A percentile compares a stretch with the other conserved stretches of the same genome.
Evolutionary conservation across 208 protist species (phyloP).

Genomic region (Lotmaria passim): DNA sequence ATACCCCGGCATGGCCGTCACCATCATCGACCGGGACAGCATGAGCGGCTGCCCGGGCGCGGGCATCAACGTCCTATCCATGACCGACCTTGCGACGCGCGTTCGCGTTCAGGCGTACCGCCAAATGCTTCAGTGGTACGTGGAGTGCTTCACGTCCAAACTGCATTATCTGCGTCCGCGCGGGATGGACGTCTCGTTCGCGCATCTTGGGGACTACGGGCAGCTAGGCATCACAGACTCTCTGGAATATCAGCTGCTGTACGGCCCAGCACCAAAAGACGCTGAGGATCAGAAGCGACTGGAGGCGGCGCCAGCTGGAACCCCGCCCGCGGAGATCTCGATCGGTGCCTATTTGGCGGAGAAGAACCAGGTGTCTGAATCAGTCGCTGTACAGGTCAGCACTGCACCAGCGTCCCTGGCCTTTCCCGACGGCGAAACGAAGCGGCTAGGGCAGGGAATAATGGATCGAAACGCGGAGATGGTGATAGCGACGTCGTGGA

Average conservation of each 20-base stretch:
- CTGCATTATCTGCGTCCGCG: constrained; percentile 77
- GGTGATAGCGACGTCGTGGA: constrained; percentile 60
- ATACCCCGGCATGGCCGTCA: constrained; percentile 83
- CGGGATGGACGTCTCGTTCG: constrained; percentile 78
- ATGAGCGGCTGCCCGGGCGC: constrained; percentile 77
- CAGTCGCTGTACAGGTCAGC: constrained; percentile 12
- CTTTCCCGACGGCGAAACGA: constrained; percentile 25
- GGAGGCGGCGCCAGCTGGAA: constrained; percentile 11
- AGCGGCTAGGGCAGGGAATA: constrained; percentile 48
- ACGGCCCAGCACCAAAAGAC: constrained; percentile 42
- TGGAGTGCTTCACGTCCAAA: constrained; percentile 71
- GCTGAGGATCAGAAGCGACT: constrained; percentile 9
- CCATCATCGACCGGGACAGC: constrained; percentile 83
- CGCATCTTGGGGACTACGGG: constrained; percentile 89
- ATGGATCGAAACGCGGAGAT: constrained; percentile 26
- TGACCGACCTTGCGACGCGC: constrained; percentile 44
- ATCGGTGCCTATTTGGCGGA: constrained; percentile 45
- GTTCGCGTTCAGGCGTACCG: constrained; percentile 75
- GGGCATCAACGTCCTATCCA: constrained; percentile 81
- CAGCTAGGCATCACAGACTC: constrained; percentile 63
- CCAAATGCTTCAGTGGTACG: constrained; percentile 85
- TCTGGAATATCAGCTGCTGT: constrained; percentile 84
- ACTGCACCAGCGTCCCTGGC: constrained; percentile 16
- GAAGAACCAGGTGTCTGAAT: constrained; percentile 39
- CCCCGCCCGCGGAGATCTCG: constrained; percentile 17